Evolutionary conservation across 441 rosid species (phyloP).

Genomic region (Mallotus repandus): DNA sequence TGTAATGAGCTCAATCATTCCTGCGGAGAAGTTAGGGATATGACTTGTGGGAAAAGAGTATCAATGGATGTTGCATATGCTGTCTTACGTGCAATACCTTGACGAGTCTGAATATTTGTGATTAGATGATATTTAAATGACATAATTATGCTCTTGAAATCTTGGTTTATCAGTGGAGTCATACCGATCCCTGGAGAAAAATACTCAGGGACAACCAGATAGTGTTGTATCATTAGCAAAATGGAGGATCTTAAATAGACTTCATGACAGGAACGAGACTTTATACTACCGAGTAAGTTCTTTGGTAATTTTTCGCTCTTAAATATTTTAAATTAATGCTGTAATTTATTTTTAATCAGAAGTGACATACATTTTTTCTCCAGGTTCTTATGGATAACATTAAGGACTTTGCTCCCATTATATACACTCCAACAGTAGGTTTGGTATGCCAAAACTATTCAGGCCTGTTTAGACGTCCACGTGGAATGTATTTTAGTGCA

Average conservation of each 20-base stretch:
- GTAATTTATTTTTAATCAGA: constrained; percentile 1
- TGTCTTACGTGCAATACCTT: no score
- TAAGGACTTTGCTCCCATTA: constrained; percentile 86
- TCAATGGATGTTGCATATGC: no score
- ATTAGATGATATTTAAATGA: background rate
- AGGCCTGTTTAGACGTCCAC: constrained; percentile 92
- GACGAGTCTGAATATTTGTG: no score
- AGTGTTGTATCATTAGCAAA: constrained; percentile 72
- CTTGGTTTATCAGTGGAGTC: constrained; percentile 69
- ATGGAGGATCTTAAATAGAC: constrained; percentile 95
- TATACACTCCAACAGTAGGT: constrained; percentile 98
- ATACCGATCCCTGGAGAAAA: constrained; percentile 81
- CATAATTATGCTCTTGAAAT: constrained; percentile 8
- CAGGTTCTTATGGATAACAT: constrained; percentile 98
- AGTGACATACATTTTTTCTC: constrained; percentile 18
- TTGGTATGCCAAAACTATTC: constrained; percentile 97
- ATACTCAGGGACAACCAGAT: constrained; percentile 63
- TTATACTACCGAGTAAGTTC: constrained; percentile 79
- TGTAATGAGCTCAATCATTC: no score
- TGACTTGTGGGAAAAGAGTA: no score
- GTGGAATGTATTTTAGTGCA: constrained; percentile 99
- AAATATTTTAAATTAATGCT: constrained; percentile 3
- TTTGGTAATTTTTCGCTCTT: constrained; percentile 11
- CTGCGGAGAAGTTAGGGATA: no score
- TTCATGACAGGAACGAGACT: constrained; percentile 98